Evolutionary conservation across 2,329 filamentous ascomycete species (phyloP).

Genomic region (Pseudocercospora crystallina): DNA sequence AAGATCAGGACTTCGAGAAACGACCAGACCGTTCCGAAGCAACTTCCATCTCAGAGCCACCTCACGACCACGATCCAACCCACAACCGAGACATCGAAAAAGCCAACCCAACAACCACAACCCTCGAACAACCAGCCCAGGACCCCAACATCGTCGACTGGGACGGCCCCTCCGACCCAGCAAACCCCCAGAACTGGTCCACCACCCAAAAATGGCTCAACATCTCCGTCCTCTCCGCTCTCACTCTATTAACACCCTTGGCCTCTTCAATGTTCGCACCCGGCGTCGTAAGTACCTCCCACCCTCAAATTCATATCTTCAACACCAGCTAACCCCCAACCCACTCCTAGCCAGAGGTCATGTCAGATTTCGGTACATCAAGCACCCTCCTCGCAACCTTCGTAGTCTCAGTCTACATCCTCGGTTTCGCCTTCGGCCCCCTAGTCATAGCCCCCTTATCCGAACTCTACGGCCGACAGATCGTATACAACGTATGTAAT

Average conservation of each 20-base stretch:
- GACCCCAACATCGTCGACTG: conserved; percentile 59
- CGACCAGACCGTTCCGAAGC: conserved; percentile 9
- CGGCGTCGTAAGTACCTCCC: no score
- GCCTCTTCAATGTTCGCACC: conserved; percentile 66
- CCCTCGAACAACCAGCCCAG: neutral
- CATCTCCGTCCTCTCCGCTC: conserved; percentile 48
- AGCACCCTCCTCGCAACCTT: conserved; percentile 59
- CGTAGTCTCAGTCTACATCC: conserved; percentile 64
- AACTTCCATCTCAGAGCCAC: neutral
- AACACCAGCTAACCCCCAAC: no score
- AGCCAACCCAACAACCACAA: neutral
- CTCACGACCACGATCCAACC: neutral
- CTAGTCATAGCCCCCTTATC: conserved; percentile 44
- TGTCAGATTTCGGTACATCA: conserved; percentile 59
- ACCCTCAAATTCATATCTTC: no score
- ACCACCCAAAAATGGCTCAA: conserved; percentile 46
- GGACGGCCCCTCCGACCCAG: conserved; percentile 54
- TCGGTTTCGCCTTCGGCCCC: conserved; percentile 52
- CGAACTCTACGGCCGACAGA: conserved; percentile 37
- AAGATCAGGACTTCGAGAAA: conserved; percentile 10
- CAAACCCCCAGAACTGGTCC: conserved; percentile 63
- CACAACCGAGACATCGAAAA: conserved; percentile 8
- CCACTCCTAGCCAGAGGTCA: conserved; percentile 60
- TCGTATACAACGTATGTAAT: conserved; percentile 32
- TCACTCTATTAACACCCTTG: conserved; percentile 54